Conservation (phyloP, 768 basidiomycete species). For the button mushroom (Agaricus bisporus) region DNA sequence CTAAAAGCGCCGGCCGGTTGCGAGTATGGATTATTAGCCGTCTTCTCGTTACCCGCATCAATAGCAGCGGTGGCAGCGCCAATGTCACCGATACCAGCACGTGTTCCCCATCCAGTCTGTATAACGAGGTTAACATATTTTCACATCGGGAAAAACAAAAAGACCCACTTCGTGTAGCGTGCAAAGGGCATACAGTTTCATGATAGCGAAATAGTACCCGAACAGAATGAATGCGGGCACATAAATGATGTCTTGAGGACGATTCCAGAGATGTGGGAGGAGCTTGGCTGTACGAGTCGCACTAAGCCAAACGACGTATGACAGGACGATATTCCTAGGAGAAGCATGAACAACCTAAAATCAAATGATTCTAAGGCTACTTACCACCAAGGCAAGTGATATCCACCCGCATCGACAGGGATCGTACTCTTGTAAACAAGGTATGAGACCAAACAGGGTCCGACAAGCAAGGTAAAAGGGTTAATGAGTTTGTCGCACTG, state of each 20-base stretch:
- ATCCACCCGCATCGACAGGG: constrained; percentile 59
- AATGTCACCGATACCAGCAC: constrained; percentile 86
- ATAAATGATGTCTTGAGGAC: constrained; percentile 71
- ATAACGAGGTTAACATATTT: background rate
- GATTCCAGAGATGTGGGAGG: constrained; percentile 73
- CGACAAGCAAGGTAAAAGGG: constrained; percentile 80
- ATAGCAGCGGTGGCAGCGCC: constrained; percentile 68
- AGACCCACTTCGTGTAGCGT: constrained; percentile 80
- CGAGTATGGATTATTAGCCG: constrained; percentile 19
- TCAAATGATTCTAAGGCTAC: constrained; percentile 17
- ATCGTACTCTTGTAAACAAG: constrained; percentile 78
- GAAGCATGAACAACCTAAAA: constrained; percentile 2
- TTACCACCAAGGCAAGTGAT: constrained; percentile 79
- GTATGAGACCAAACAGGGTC: constrained; percentile 72
- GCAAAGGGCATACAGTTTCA: constrained; percentile 89
- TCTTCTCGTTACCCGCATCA: constrained; percentile 35
- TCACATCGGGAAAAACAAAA: background rate
- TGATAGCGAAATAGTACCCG: constrained; percentile 91
- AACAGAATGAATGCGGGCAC: constrained; percentile 85
- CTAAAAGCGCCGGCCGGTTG: constrained; percentile 10
- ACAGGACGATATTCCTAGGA: constrained; percentile 59
- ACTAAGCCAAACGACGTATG: constrained; percentile 65
- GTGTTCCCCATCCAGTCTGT: constrained; percentile 93
- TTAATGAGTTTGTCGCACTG: constrained; percentile 59
- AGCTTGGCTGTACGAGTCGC: constrained; percentile 78